These are phyloP conservation scores for Simplicillium aogashimaense DNA, from an alignment of 2,329 filamentous ascomycete species.

Conservation along the genomic window DNA sequence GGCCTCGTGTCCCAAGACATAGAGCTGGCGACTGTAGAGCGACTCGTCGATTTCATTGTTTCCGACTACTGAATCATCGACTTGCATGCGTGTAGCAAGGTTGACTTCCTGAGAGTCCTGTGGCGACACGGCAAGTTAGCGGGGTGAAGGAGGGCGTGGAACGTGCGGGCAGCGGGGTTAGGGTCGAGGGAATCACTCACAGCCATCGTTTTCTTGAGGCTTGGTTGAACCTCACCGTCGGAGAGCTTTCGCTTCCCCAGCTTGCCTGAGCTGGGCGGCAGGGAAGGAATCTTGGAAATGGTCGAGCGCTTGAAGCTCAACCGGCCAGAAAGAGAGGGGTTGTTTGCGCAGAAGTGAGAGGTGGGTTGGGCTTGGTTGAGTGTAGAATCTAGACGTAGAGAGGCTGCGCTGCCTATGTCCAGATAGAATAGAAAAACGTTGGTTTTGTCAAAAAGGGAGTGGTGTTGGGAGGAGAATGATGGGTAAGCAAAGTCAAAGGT, in stretches of 20 bases:
- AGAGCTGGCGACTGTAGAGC: slow-evolving; percentile 65
- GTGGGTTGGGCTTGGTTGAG: slow-evolving; percentile 1
- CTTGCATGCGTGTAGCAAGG: slow-evolving; percentile 55
- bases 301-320: slow-evolving; percentile 23
- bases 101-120: slow-evolving; percentile 48
- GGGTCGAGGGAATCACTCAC: slow-evolving; percentile 30
- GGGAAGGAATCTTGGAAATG: slow-evolving; percentile 24
- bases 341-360: slow-evolving; percentile 9
- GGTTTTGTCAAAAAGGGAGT: too few relatives aligned
- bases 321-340: slow-evolving; percentile 18
- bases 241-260: slow-evolving; percentile 62
- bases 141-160: neutral
- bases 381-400: too few relatives aligned
- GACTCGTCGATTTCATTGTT: slow-evolving; percentile 59
- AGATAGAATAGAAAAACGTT: too few relatives aligned
- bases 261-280: slow-evolving; percentile 28
- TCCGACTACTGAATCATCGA: slow-evolving; percentile 48
- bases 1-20: slow-evolving; percentile 64
- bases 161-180: neutral
- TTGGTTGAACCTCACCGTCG: slow-evolving; percentile 45
- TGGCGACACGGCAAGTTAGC: slow-evolving; percentile 25
- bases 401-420: too few relatives aligned
- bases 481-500: slow-evolving; percentile 3
- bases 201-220: slow-evolving; percentile 51
- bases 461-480: slow-evolving; percentile 5